phyloP scores from a whole-genome alignment of 306 rosid genomes.

The Rosa rugosa region DNA sequence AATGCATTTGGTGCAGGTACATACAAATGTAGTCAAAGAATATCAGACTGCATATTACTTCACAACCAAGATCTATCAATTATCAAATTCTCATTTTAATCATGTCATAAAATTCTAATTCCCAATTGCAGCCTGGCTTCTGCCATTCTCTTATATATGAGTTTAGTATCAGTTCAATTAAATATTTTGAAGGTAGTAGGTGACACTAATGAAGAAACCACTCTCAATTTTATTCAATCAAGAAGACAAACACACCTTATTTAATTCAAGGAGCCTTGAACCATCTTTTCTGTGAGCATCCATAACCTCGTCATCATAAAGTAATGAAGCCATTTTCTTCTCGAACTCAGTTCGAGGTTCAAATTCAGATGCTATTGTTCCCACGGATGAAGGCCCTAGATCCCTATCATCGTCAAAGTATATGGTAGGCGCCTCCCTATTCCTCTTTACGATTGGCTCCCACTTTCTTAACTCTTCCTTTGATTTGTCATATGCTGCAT shows the following conservation, averaged over 20 bases:
- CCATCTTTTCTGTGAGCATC: constrained; percentile 90
- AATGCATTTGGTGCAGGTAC: neutral
- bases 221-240: neutral
- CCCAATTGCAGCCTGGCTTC: neutral
- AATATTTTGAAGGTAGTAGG: neutral
- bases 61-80: neutral
- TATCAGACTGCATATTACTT: neutral
- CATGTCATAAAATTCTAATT: neutral
- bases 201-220: neutral
- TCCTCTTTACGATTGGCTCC: constrained; percentile 73
- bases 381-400: constrained; percentile 76
- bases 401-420: constrained; percentile 60
- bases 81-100: neutral
- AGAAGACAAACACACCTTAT: constrained; percentile 47
- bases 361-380: constrained; percentile 86
- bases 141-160: neutral
- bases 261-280: constrained; percentile 77
- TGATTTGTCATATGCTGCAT: constrained; percentile 53
- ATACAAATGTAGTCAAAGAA: neutral
- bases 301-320: constrained; percentile 46
- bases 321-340: constrained; percentile 74
- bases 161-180: neutral
- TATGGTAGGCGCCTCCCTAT: constrained; percentile 73
- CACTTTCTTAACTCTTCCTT: constrained; percentile 67
- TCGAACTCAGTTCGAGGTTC: constrained; percentile 88